phyloP scores from a whole-genome alignment of 202 grass and related monocot genomes.

The Panicum virgatum region DNA sequence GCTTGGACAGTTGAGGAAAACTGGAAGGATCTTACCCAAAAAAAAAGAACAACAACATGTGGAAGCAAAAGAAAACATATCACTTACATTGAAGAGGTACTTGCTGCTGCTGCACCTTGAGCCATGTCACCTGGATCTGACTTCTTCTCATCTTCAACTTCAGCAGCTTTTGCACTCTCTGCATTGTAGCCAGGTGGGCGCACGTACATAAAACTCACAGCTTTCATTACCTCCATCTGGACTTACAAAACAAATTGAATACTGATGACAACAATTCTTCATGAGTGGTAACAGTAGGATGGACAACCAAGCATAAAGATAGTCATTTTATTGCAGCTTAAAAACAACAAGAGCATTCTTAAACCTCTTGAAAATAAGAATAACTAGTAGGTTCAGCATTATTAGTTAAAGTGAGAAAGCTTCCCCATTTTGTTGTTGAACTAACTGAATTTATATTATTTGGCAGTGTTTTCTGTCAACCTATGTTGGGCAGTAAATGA shows the following conservation, averaged over 20 bases:
- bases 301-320: neutral
- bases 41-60: neutral
- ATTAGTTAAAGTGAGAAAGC: neutral
- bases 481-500: neutral
- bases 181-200: conserved; percentile 91
- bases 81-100: conserved; percentile 59
- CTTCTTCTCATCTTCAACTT: conserved; percentile 79
- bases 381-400: neutral
- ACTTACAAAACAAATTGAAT: conserved; percentile 35
- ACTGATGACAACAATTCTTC: neutral
- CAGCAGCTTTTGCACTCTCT: conserved; percentile 98
- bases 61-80: neutral
- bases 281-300: conserved; percentile 9
- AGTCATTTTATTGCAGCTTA: neutral
- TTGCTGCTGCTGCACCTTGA: conserved; percentile 48
- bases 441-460: neutral
- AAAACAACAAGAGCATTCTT: neutral
- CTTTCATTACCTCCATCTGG: conserved; percentile 96
- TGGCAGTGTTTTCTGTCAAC: neutral
- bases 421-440: conserved; percentile 11
- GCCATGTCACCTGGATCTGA: conserved; percentile 38
- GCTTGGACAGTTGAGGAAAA: neutral
- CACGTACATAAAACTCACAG: conserved; percentile 99
- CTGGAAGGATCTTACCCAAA: neutral
- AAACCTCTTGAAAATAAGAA: neutral